phyloP scores from a whole-genome alignment of 768 basidiomycete genomes.

The Tricholoma saponaceum region DNA sequence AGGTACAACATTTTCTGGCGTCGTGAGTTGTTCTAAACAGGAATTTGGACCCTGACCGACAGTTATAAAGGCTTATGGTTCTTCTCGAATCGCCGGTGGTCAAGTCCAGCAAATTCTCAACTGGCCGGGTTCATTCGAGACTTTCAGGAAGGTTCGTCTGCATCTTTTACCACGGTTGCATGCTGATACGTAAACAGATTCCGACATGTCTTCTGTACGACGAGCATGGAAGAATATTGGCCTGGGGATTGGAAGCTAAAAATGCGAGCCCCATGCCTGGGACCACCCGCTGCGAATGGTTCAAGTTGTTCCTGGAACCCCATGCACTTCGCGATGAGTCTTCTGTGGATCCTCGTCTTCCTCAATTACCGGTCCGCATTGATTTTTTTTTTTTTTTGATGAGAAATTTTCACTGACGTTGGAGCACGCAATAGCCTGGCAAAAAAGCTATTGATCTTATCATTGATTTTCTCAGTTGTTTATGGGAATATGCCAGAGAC shows the following conservation, averaged over 20 bases:
- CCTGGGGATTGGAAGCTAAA: slow-evolving; percentile 89
- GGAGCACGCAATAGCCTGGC: slow-evolving; percentile 45
- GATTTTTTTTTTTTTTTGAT: background rate
- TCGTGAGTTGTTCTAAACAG: slow-evolving; percentile 46
- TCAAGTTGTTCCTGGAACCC: slow-evolving; percentile 86
- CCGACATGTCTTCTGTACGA: slow-evolving; percentile 86
- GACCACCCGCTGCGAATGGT: slow-evolving; percentile 56
- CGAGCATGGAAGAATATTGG: slow-evolving; percentile 64
- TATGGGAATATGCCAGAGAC: slow-evolving; percentile 86
- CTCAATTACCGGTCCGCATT: slow-evolving; percentile 65
- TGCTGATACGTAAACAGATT: slow-evolving; percentile 32
- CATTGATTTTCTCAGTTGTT: slow-evolving; percentile 73
- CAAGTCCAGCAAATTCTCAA: slow-evolving; percentile 78
- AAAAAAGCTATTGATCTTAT: slow-evolving; percentile 79
- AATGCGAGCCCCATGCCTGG: slow-evolving; percentile 68
- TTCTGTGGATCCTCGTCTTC: slow-evolving; percentile 72
- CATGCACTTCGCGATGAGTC: slow-evolving; percentile 70
- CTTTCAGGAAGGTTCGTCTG: slow-evolving; percentile 65
- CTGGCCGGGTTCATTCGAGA: slow-evolving; percentile 86
- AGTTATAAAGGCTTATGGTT: slow-evolving; percentile 68
- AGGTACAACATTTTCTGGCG: slow-evolving; percentile 88
- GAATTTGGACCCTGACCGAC: slow-evolving; percentile 5
- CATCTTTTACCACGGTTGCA: background rate
- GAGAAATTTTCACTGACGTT: slow-evolving; percentile 8
- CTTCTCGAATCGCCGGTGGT: slow-evolving; percentile 76